Evolutionary conservation across 2,329 filamentous ascomycete genomes (phyloP), one percentile per base, ranked within the genome.

Genomic region (Botrytis aclada): DNA sequence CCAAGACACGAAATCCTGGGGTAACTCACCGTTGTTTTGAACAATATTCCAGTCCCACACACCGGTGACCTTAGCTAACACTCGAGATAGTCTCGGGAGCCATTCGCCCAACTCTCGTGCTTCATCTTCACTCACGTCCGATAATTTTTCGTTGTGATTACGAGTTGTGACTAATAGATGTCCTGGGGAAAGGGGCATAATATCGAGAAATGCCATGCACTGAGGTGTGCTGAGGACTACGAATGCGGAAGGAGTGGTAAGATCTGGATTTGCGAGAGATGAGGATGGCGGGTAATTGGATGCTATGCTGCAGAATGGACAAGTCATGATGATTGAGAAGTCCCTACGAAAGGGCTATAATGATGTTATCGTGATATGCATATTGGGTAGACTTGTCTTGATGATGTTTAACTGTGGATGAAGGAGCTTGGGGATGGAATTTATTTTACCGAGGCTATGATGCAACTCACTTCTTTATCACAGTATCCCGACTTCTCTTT

Each of bases 41-140:
- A 98, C 93, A 43, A 98, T 90, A 82, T 99, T 99, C 92, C 95
- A 98, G 83, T 98, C 95, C 69, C 86, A 86, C 1, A 93, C 88
- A 16, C 90, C 92, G 3, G 91, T 93, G 0, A 90, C 89, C 69
- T 85, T 86, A 45, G 89, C 87, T 54, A 97, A 86, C 0, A 93
- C 92, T 32, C 88, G 85, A 29, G 92, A 93, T 3, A 98, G 84
- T 5, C 95, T 82, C 47, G 93, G 90, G 41, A 97, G 87, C 84
- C 86, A 88, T 74, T 82, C 81, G 78, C 93, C 89, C 72, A 97
- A 86, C 78, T 92, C 90, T 72, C 86, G 85, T 37, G 90, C 88
- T 81, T 94, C 92, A 64, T 81, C 80, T 1, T 87, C 83, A 0
- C 85, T 86, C 69, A 95, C 86, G 80, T 95, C 92, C 4, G 89